Evolutionary conservation across 2,329 filamentous ascomycete species (phyloP).

Genomic region (Cryphonectria carpinicola): DNA sequence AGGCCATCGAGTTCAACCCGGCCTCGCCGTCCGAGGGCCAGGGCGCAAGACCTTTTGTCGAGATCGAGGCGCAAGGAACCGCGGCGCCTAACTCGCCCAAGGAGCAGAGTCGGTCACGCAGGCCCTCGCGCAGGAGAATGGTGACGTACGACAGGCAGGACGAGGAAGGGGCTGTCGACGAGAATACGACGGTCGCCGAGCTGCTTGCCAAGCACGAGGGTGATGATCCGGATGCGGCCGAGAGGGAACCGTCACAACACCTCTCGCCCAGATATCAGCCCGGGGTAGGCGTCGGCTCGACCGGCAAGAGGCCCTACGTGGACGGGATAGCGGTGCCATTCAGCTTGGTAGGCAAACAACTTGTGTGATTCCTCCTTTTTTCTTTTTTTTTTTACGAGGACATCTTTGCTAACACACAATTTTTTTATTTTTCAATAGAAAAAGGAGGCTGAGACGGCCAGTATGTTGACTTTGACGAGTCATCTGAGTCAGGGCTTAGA

Average conservation of each 20-base stretch:
- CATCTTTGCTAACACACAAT: neutral
- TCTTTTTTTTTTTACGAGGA: too few relatives aligned
- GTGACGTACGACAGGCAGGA: slow-evolving; percentile 58
- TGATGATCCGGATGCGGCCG: slow-evolving; percentile 42
- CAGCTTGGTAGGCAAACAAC: slow-evolving; percentile 48
- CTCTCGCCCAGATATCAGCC: slow-evolving; percentile 47
- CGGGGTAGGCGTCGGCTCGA: slow-evolving; percentile 49
- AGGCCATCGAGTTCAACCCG: slow-evolving; percentile 39
- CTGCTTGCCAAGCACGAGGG: slow-evolving; percentile 46
- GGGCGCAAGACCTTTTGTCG: slow-evolving; percentile 47
- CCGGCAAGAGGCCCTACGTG: slow-evolving; percentile 67
- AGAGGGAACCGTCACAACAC: slow-evolving; percentile 37
- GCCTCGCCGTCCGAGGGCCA: slow-evolving; percentile 47
- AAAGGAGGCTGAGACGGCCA: slow-evolving; percentile 67
- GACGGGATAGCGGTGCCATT: slow-evolving; percentile 76
- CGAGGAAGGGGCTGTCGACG: slow-evolving; percentile 26
- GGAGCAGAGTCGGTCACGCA: slow-evolving; percentile 45
- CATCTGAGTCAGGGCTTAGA: slow-evolving; percentile 36
- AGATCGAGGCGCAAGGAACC: slow-evolving; percentile 45
- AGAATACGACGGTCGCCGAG: slow-evolving; percentile 48
- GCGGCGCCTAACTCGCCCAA: slow-evolving; percentile 35
- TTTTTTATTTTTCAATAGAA: slow-evolving; percentile 35
- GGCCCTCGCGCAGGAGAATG: slow-evolving; percentile 48
- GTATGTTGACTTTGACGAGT: slow-evolving; percentile 69
- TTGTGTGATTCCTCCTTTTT: too few relatives aligned